A percentile compares a stretch with the other conserved stretches of the same genome.
Conservation (phyloP, 1,284 basidiomycete genomes). For the Cryptococcus neoformans region DNA sequence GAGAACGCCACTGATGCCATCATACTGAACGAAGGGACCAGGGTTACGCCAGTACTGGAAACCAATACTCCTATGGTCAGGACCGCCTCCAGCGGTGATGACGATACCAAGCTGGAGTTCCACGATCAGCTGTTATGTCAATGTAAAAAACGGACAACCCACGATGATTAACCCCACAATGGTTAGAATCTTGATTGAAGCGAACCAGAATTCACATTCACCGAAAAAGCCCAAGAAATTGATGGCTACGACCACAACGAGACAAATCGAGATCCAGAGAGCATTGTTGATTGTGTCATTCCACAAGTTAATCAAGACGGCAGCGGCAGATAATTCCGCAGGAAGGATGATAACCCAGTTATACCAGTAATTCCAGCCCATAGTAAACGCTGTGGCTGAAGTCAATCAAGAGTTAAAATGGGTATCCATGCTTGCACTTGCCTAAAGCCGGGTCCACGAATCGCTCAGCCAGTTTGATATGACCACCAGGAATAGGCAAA, state of each 20-base stretch:
- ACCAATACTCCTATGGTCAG: slow-evolving; percentile 43
- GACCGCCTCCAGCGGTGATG: slow-evolving; percentile 54
- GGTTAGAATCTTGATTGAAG: slow-evolving; percentile 74
- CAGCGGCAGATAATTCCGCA: slow-evolving; percentile 71
- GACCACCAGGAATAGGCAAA: slow-evolving; percentile 59
- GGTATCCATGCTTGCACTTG: not conserved
- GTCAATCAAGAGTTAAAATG: not conserved
- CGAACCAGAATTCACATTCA: slow-evolving; percentile 51
- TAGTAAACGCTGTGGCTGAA: slow-evolving; percentile 59
- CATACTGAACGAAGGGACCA: slow-evolving; percentile 51
- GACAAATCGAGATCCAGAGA: slow-evolving; percentile 70
- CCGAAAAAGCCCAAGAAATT: slow-evolving; percentile 65
- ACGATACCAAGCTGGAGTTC: slow-evolving; percentile 56
- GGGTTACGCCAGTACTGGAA: slow-evolving; percentile 52
- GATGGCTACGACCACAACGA: slow-evolving; percentile 68
- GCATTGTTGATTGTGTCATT: slow-evolving; percentile 59
- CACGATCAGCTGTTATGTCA: slow-evolving; percentile 26
- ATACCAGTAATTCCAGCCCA: slow-evolving; percentile 80
- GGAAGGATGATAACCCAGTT: slow-evolving; percentile 66
- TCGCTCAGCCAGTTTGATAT: slow-evolving; percentile 72
- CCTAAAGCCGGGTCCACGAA: slow-evolving; percentile 72
- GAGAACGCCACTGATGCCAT: slow-evolving; percentile 40
- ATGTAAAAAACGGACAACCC: not conserved
- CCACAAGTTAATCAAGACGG: slow-evolving; percentile 77
- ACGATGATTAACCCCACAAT: slow-evolving; percentile 53